phyloP scores from a whole-genome alignment of 768 basidiomycete genomes.

The Naganishia randhawae region DNA sequence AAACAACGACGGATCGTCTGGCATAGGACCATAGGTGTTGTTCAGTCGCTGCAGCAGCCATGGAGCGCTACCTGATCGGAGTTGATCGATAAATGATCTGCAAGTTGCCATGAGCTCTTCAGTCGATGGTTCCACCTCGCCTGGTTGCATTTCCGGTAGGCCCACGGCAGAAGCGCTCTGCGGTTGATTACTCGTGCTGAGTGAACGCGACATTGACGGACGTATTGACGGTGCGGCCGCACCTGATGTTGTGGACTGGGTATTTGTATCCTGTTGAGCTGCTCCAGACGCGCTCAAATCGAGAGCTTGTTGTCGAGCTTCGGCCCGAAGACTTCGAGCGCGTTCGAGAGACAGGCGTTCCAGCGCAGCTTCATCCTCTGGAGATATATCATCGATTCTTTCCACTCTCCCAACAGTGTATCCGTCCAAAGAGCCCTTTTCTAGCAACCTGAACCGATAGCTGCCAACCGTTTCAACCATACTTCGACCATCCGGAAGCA shows the following conservation, averaged over 20 bases:
- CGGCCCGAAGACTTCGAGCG: constrained; percentile 22
- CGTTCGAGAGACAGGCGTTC: constrained; percentile 44
- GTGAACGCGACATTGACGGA: constrained; percentile 1
- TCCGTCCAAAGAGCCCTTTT: constrained; percentile 78
- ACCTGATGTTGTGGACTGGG: background rate
- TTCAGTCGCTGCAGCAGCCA: constrained; percentile 89
- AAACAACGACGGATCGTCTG: constrained; percentile 66
- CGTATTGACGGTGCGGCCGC: background rate
- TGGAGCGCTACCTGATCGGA: constrained; percentile 70
- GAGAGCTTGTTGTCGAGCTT: background rate
- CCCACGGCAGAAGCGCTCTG: background rate
- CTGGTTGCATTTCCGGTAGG: constrained; percentile 13
- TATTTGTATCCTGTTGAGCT: background rate
- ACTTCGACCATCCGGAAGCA: constrained; percentile 83
- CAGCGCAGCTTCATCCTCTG: constrained; percentile 52
- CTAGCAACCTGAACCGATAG: constrained; percentile 78
- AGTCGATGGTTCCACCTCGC: constrained; percentile 50
- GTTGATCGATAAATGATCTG: constrained; percentile 61
- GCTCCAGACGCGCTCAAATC: background rate
- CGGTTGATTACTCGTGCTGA: background rate
- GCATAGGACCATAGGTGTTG: constrained; percentile 72
- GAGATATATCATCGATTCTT: constrained; percentile 54
- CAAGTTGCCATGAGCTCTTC: constrained; percentile 62
- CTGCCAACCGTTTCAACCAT: constrained; percentile 72
- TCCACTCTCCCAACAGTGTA: constrained; percentile 84